Conservation (phyloP, 192 early-diverging fungal genomes). For the Cladochytrium replicatum region DNA sequence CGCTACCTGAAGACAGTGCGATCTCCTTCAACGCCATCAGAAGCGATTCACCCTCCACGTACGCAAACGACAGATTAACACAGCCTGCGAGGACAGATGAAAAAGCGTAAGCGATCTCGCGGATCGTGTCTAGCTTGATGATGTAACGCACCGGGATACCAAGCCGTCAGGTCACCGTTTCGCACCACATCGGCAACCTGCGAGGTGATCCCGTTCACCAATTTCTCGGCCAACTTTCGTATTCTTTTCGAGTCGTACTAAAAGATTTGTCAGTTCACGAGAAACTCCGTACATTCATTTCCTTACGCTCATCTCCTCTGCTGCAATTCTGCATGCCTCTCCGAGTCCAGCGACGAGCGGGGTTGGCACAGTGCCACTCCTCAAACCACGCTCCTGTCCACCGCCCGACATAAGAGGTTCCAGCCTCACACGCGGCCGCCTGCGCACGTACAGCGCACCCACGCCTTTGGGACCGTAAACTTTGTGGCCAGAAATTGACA, state of each 20-base stretch:
- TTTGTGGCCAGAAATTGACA: conserved; percentile 96
- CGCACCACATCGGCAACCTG: conserved; percentile 73
- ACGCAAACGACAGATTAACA: conserved; percentile 93
- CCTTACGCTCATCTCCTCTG: conserved; percentile 70
- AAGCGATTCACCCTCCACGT: conserved; percentile 94
- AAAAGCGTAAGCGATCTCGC: background rate
- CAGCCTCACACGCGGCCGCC: conserved; percentile 85
- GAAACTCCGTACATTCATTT: background rate
- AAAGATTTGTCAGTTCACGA: conserved; percentile 9
- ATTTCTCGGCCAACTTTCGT: conserved; percentile 57
- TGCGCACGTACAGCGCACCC: conserved; percentile 85
- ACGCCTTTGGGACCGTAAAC: conserved; percentile 97
- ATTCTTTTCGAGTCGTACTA: conserved; percentile 74
- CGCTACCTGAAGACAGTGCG: conserved; percentile 87
- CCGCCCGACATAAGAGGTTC: conserved; percentile 87
- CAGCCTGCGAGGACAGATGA: conserved; percentile 43
- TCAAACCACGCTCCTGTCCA: conserved; percentile 89
- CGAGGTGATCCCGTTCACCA: conserved; percentile 71
- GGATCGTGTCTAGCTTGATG: conserved; percentile 1
- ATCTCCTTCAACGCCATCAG: conserved; percentile 98
- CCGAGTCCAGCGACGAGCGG: conserved; percentile 85
- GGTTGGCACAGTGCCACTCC: conserved; percentile 90
- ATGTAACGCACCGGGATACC: conserved; percentile 53
- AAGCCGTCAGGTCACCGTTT: conserved; percentile 71
- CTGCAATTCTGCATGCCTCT: conserved; percentile 68